Evolutionary conservation across 345 rosid genomes (phyloP).

Genomic region (Streptanthus diversifolius): DNA sequence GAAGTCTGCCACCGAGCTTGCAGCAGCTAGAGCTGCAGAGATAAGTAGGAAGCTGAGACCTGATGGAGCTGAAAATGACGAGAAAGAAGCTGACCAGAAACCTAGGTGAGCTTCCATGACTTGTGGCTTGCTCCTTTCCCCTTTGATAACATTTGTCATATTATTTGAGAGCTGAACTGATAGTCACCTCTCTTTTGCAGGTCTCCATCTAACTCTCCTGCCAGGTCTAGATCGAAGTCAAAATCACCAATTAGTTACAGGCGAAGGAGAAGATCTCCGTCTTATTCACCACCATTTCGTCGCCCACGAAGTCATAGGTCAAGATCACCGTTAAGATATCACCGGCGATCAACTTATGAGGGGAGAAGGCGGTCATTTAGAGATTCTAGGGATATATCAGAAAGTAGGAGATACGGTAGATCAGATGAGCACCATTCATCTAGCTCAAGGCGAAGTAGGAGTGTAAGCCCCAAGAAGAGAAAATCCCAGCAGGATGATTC

Average conservation of each 20-base stretch:
- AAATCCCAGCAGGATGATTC: slow-evolving; percentile 50
- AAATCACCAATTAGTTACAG: slow-evolving; percentile 71
- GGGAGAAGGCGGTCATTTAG: slow-evolving; percentile 53
- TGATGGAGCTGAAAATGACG: slow-evolving; percentile 68
- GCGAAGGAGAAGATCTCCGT: slow-evolving; percentile 59
- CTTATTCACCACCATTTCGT: slow-evolving; percentile 64
- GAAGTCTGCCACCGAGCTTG: slow-evolving; percentile 98
- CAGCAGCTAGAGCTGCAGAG: slow-evolving; percentile 97
- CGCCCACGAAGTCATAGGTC: slow-evolving; percentile 58
- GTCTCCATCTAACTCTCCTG: slow-evolving; percentile 70
- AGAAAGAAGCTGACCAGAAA: slow-evolving; percentile 50
- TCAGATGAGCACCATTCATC: slow-evolving; percentile 52
- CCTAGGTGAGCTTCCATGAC: slow-evolving; percentile 47
- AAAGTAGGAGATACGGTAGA: slow-evolving; percentile 56
- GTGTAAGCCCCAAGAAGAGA: slow-evolving; percentile 61
- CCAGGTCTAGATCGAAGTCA: slow-evolving; percentile 66
- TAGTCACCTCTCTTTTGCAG: slow-evolving; percentile 34
- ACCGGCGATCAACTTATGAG: slow-evolving; percentile 53
- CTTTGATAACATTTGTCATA: not conserved
- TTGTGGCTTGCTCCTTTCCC: not conserved
- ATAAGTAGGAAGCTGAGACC: slow-evolving; percentile 83
- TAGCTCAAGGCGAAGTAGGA: slow-evolving; percentile 66
- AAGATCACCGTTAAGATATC: slow-evolving; percentile 66
- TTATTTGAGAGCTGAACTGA: not conserved
- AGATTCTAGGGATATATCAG: slow-evolving; percentile 50